A percentile compares a stretch with the other conserved stretches of the same genome.
phyloP scores from a whole-genome alignment of 768 basidiomycete genomes.

The Cystofilobasidium bisporidii region DNA sequence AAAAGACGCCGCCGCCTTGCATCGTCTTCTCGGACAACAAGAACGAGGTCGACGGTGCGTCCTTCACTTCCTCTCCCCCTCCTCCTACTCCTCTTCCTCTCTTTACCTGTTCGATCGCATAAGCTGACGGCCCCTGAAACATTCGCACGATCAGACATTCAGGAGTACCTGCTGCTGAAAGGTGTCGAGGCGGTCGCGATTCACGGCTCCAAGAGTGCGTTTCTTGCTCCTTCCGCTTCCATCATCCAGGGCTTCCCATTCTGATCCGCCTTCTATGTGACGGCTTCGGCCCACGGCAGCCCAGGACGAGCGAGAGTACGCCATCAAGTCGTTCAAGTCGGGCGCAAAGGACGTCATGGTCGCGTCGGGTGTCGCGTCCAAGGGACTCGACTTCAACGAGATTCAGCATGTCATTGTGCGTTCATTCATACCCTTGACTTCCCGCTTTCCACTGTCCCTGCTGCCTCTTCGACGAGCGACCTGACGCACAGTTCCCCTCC shows the following conservation, averaged over 20 bases:
- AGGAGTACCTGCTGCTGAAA: slow-evolving; percentile 91
- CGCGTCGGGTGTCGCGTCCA: slow-evolving; percentile 92
- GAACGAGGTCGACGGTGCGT: slow-evolving; percentile 95
- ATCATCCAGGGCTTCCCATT: too few species aligned
- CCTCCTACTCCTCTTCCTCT: not conserved
- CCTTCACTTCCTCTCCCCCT: too few species aligned
- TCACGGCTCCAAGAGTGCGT: slow-evolving; percentile 87
- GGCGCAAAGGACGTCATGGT: slow-evolving; percentile 99
- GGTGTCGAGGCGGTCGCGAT: slow-evolving; percentile 98
- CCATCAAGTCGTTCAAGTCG: slow-evolving; percentile 94
- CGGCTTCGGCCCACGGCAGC: too few species aligned
- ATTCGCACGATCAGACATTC: slow-evolving; percentile 71
- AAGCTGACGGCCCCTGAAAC: too few species aligned
- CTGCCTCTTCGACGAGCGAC: too few species aligned
- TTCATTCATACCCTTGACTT: not conserved
- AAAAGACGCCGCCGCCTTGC: slow-evolving; percentile 95
- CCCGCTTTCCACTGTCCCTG: too few species aligned
- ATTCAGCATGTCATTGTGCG: slow-evolving; percentile 44
- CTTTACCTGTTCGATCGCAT: too few species aligned
- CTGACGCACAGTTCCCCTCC: not conserved
- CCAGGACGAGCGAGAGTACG: slow-evolving; percentile 98
- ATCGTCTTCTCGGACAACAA: slow-evolving; percentile 99
- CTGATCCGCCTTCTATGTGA: too few species aligned
- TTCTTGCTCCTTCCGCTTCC: not conserved
- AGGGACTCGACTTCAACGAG: slow-evolving; percentile 96